phyloP scores from a whole-genome alignment of 2,329 filamentous ascomycete species.

The Aspergillus piperis region DNA sequence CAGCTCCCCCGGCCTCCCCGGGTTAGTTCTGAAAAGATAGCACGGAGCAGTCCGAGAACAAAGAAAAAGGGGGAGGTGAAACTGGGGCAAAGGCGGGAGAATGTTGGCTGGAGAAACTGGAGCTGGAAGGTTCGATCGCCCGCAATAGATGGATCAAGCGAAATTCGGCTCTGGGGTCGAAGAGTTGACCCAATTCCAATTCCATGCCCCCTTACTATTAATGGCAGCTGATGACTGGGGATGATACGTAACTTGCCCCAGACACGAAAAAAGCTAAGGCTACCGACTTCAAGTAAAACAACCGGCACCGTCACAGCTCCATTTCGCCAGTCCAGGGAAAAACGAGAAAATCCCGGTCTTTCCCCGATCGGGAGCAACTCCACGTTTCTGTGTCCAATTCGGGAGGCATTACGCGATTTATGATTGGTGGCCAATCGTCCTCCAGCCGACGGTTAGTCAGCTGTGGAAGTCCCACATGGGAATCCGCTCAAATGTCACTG shows the following conservation, averaged over 20 bases:
- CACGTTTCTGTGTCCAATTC: neutral
- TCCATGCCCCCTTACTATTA: neutral
- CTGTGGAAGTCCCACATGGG: conserved; percentile 17
- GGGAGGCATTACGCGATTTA: neutral
- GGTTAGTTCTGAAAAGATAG: neutral
- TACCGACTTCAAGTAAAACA: neutral
- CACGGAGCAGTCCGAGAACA: neutral
- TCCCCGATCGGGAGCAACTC: neutral
- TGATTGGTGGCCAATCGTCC: neutral
- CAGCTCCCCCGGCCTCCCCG: neutral
- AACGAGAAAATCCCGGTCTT: neutral
- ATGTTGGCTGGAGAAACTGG: neutral
- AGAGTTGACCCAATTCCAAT: neutral
- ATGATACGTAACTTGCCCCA: neutral
- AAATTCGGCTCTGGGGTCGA: neutral
- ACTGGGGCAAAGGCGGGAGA: neutral
- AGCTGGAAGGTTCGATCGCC: conserved; percentile 2
- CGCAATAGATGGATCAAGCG: neutral
- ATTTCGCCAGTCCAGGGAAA: neutral
- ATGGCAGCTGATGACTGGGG: neutral
- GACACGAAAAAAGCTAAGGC: neutral
- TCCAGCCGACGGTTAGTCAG: neutral
- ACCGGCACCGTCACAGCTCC: neutral
- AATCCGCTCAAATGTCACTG: conserved; percentile 16
- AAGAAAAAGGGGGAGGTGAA: neutral